Evolutionary conservation across 176 grass and related monocot genomes (phyloP).

Genomic region (Eleusine coracana): DNA sequence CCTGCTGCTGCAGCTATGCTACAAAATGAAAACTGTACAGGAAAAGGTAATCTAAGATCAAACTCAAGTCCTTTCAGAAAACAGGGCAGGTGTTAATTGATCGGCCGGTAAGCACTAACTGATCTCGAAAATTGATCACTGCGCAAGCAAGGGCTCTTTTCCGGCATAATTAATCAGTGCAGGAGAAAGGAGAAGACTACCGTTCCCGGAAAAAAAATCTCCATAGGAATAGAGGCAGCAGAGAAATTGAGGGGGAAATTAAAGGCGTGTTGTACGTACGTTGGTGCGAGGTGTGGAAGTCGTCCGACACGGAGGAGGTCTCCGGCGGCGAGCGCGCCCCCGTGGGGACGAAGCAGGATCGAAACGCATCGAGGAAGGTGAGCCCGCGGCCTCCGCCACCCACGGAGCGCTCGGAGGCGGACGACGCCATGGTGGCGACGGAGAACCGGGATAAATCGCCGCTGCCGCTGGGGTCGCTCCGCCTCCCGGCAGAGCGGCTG

Average conservation of each 20-base stretch:
- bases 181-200: neutral
- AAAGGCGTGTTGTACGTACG: constrained; percentile 33
- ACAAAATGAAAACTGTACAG: neutral
- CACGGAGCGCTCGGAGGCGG: constrained; percentile 18
- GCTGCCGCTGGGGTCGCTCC: constrained; percentile 37
- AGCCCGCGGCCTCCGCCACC: neutral
- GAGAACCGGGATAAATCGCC: constrained; percentile 46
- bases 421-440: constrained; percentile 37
- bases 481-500: constrained; percentile 10
- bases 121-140: neutral
- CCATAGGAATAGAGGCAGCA: neutral
- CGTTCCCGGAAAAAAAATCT: constrained; percentile 3
- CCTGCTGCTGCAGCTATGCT: neutral
- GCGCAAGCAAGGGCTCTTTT: neutral
- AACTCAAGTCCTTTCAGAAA: too few relatives aligned
- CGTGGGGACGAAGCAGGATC: constrained; percentile 64
- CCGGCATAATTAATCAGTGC: neutral
- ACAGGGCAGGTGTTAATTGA: neutral
- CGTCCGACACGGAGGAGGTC: constrained; percentile 45
- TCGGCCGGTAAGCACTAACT: neutral
- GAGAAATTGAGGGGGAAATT: neutral
- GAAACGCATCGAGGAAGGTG: constrained; percentile 52
- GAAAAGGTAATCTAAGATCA: neutral
- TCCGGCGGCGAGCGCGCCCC: constrained; percentile 43
- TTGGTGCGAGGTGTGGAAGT: constrained; percentile 31